Evolutionary conservation across 495 filamentous ascomycete genomes (phyloP), one percentile per base, ranked within the genome.

Genomic region (Neurospora hispaniola): DNA sequence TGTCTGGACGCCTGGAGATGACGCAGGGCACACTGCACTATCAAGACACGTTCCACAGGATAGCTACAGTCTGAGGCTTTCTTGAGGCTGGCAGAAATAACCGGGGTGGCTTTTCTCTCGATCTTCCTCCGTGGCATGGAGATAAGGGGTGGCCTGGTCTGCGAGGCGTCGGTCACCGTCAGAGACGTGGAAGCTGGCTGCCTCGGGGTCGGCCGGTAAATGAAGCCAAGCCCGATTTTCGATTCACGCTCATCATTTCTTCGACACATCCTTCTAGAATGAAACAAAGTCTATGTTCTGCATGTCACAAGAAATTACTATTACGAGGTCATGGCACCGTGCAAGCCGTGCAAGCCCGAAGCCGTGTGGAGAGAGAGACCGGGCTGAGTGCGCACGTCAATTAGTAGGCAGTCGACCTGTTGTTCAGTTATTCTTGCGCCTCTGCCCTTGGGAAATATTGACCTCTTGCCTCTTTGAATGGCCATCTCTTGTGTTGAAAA

Each of bases 201-300:
- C 27, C 35, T 38, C 54, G 75, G 73, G 72, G 74, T 27, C 40
- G 66, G 48, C 46, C 23, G 70, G 72, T 72, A 78, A 74, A 73
- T 75, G 69, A 77, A 74, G 71, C 68, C 73, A 66, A 35, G 54
- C 54, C 54, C 27, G 12, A 27, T 23, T 66, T 66, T 66, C 14
- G 54, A 66, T 66, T 38, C 27, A 66, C 27, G 54, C 54, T 66
- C 54, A 66, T 66, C 71, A 71, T 71, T 75, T 69, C 75, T 72
- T 76, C 76, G 73, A 75, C 76, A 69, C 54, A 70, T 66, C 11
- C 74, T 79, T 78, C 77, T 80, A 79, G 78, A 80, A 79, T 79
- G 77, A 74, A 78, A 77, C 74, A 74, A 72, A 38, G 74, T 75
- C 70, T 71, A 76, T 75, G 74, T 75, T 71, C 71, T 79, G 72